Conservation (phyloP, 495 filamentous ascomycete species). For the Penicillium manginii region DNA sequence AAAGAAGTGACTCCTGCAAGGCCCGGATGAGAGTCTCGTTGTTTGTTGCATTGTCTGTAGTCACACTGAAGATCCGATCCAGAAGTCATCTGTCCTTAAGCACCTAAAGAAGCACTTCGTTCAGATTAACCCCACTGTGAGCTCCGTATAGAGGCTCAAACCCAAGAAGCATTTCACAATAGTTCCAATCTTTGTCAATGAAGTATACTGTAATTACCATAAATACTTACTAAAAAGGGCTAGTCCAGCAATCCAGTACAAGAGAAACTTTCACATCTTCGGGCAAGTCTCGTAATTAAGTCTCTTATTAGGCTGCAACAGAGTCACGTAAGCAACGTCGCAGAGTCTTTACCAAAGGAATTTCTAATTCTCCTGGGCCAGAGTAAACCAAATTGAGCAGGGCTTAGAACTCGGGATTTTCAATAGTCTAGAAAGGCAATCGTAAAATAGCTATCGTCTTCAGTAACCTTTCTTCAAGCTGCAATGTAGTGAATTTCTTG, state of each 20-base stretch:
- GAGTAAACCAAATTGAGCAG: conserved; percentile 12
- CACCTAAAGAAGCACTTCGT: conserved; percentile 7
- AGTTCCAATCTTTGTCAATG: conserved; percentile 13
- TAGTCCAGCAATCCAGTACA: conserved; percentile 10
- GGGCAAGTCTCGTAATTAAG: not conserved
- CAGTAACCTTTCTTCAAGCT: conserved; percentile 7
- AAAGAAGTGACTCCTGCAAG: conserved; percentile 3
- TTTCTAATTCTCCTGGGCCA: not conserved
- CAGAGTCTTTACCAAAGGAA: conserved; percentile 7
- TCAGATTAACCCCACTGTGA: conserved; percentile 3
- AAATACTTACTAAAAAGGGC: conserved; percentile 7
- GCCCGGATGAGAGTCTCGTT: conserved; percentile 12
- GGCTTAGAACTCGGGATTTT: conserved; percentile 14
- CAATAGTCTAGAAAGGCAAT: conserved; percentile 11
- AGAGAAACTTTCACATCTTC: conserved; percentile 3
- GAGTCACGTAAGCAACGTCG: conserved; percentile 1
- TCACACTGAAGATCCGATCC: conserved; percentile 17
- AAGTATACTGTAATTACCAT: conserved; percentile 7
- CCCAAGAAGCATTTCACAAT: conserved; percentile 10
- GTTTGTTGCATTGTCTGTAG: conserved; percentile 12
- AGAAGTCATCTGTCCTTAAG: conserved; percentile 9
- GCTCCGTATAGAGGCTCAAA: conserved; percentile 6
- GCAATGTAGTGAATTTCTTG: not conserved
- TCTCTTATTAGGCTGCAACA: not conserved
- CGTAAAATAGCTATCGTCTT: conserved; percentile 13